These are phyloP conservation scores for Fusarium incarnatum DNA, from an alignment of 2,329 filamentous ascomycete genomes.

Conservation along the genomic window DNA sequence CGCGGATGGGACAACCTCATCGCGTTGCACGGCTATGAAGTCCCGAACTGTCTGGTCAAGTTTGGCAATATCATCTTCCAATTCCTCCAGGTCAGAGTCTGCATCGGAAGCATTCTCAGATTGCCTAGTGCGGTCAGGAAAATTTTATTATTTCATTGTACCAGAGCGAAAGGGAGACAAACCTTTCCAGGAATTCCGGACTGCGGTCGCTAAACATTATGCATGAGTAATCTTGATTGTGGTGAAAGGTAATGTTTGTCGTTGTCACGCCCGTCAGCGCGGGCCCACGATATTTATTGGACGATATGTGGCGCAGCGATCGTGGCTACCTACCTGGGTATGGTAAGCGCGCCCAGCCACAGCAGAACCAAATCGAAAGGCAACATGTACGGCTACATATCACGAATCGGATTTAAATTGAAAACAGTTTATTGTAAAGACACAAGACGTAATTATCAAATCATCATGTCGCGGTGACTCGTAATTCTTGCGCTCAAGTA, in stretches of 20 bases:
- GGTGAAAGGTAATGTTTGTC: not conserved
- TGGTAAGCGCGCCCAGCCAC: not conserved
- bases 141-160: not conserved
- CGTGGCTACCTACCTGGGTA: not conserved
- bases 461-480: conserved; percentile 25
- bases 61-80: conserved; percentile 58
- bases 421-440: conserved; percentile 7
- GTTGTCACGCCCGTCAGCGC: not conserved
- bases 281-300: not conserved
- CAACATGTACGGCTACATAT: not conserved
- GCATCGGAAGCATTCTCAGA: conserved; percentile 52
- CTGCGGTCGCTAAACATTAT: conserved; percentile 2
- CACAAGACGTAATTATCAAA: conserved; percentile 30
- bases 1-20: conserved; percentile 36
- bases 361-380: not conserved
- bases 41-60: conserved; percentile 57
- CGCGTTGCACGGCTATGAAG: conserved; percentile 55
- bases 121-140: conserved; percentile 24
- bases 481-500: conserved; percentile 19
- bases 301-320: not conserved
- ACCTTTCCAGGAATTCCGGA: conserved; percentile 14
- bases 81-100: conserved; percentile 59
- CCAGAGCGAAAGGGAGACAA: not conserved
- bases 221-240: not conserved
- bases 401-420: not conserved